These are phyloP conservation scores for Apiospora rasikravindrae DNA, from an alignment of 2,329 filamentous ascomycete species.

Conservation along the genomic window DNA sequence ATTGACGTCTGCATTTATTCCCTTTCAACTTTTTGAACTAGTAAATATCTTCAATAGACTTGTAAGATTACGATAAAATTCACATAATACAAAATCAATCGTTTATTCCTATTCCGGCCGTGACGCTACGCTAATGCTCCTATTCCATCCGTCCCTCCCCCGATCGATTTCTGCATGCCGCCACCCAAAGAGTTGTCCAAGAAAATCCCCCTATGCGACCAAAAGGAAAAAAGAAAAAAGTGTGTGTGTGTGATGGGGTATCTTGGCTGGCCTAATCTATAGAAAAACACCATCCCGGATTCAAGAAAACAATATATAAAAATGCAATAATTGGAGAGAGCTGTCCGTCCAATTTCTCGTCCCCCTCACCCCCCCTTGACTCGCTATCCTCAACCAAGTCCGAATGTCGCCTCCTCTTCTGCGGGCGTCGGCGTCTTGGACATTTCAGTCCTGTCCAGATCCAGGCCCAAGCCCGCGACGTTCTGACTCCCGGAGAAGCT, in stretches of 20 bases:
- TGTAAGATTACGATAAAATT: not conserved
- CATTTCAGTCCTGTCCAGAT: conserved; percentile 17
- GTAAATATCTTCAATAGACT: not conserved
- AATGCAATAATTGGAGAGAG: not conserved
- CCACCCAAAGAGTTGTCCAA: conserved; percentile 10
- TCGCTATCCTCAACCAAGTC: conserved; percentile 27
- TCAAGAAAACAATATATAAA: not conserved
- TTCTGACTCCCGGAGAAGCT: conserved; percentile 30
- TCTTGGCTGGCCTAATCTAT: conserved; percentile 17
- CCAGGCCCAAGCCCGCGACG: conserved; percentile 26
- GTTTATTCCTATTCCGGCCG: not conserved
- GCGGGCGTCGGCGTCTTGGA: conserved; percentile 27
- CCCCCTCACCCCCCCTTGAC: not conserved
- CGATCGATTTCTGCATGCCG: not conserved
- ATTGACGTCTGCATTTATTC: not conserved
- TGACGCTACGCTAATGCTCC: conserved; percentile 14
- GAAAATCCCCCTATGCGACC: not conserved
- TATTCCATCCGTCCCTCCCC: not conserved
- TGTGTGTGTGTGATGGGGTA: conserved; percentile 5
- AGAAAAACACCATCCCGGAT: conserved; percentile 14
- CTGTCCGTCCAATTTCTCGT: not conserved
- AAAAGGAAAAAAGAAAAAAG: not conserved
- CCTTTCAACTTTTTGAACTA: too few relatives aligned
- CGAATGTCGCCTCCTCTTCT: conserved; percentile 33
- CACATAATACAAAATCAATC: not conserved